A percentile compares a stretch with the other conserved stretches of the same genome.
Conservation (phyloP, 805 yeast genomes). For the Candida hungchunana region DNA sequence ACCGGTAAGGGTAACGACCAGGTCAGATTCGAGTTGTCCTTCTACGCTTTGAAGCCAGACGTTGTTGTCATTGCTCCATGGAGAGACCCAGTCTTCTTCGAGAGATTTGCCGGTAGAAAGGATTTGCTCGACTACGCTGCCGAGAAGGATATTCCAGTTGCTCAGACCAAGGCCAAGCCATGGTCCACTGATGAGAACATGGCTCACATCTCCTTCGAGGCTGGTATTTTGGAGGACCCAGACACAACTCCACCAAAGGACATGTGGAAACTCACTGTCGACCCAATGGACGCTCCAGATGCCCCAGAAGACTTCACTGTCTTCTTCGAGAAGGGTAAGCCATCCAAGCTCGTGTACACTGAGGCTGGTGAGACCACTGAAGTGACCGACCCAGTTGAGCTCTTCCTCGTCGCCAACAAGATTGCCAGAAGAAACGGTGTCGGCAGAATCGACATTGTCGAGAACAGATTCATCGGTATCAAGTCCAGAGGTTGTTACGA, state of each 20-base stretch:
- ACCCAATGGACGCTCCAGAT: constrained; percentile 93
- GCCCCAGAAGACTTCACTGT: constrained; percentile 85
- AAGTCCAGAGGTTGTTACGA: constrained; percentile 99
- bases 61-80: constrained; percentile 97
- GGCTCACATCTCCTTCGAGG: constrained; percentile 99
- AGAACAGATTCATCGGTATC: constrained; percentile 97
- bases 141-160: constrained; percentile 85
- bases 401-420: constrained; percentile 88
- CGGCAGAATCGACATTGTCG: constrained; percentile 98
- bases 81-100: constrained; percentile 95
- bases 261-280: constrained; percentile 98
- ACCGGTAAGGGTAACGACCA: constrained; percentile 99
- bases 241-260: constrained; percentile 98
- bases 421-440: constrained; percentile 99
- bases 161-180: constrained; percentile 98
- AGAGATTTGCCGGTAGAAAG: constrained; percentile 96
- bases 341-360: constrained; percentile 68
- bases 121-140: constrained; percentile 94
- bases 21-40: constrained; percentile 94
- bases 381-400: constrained; percentile 84
- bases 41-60: constrained; percentile 97
- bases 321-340: constrained; percentile 81
- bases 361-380: constrained; percentile 51
- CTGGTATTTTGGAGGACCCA: constrained; percentile 99
- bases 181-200: constrained; percentile 99